Evolutionary conservation across 1,139 yeast species (phyloP).

Genomic region (Wickerhamomyces sp.): DNA sequence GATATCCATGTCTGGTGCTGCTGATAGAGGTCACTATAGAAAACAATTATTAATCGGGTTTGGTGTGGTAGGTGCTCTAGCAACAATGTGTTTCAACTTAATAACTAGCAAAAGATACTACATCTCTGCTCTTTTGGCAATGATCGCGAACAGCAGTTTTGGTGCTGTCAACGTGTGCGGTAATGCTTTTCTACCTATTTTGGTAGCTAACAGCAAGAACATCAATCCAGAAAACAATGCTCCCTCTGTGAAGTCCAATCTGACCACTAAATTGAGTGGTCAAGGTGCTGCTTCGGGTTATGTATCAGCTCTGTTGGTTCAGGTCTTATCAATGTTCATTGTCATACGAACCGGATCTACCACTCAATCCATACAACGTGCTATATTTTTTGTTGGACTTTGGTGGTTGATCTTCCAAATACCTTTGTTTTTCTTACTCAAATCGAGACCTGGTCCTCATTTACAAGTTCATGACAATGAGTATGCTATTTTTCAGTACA

Average conservation of each 20-base stretch:
- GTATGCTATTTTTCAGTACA: constrained; percentile 27
- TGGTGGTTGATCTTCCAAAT: constrained; percentile 71
- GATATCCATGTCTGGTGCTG: constrained; percentile 61
- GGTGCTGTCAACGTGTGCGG: constrained; percentile 75
- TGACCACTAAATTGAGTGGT: constrained; percentile 51
- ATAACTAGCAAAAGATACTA: constrained; percentile 44
- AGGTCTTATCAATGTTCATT: constrained; percentile 45
- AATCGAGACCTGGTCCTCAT: constrained; percentile 36
- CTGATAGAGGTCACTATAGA: constrained; percentile 52
- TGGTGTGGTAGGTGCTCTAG: constrained; percentile 49
- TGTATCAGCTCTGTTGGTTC: constrained; percentile 57
- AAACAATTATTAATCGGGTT: constrained; percentile 46
- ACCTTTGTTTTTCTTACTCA: constrained; percentile 45
- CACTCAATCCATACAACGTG: constrained; percentile 44
- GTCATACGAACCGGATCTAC: constrained; percentile 40
- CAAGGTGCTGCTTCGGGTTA: constrained; percentile 65
- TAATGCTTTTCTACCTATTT: constrained; percentile 59
- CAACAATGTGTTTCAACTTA: constrained; percentile 41
- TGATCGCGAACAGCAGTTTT: constrained; percentile 58
- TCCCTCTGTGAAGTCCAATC: constrained; percentile 12
- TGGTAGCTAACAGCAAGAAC: constrained; percentile 31
- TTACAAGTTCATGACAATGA: constrained; percentile 16
- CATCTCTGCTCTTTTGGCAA: constrained; percentile 48
- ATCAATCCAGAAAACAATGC: constrained; percentile 4
- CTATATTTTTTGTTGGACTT: constrained; percentile 53